Evolutionary conservation across 139 green algal genomes (phyloP), one percentile per base, ranked within the genome.

Genomic region (Zygnema circumcarinatum): DNA sequence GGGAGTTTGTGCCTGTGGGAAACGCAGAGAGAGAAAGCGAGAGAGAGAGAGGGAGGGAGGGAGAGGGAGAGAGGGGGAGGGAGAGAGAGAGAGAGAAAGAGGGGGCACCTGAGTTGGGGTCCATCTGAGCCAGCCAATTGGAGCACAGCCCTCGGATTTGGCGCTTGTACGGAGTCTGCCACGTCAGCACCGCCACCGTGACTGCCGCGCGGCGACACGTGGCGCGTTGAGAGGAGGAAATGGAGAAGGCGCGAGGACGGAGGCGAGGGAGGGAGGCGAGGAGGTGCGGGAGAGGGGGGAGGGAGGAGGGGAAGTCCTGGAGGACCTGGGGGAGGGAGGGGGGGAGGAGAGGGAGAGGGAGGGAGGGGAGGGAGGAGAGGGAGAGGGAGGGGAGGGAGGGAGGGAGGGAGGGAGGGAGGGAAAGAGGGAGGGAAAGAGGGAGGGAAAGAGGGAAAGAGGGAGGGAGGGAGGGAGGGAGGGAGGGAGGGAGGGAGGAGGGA

Each of bases 211-310:
- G 54, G 7, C 69, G 29, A 0, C 92, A 92, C 85, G 97, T 94
- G 21, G 92, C 86, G 0, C 3, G 3, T 38, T 79, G 92, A 16
- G 94, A 94, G 35, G 94, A 97, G 3, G 96, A 93, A 42, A 98
- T 94, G 36, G 94, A 98, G 89, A 98, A 99, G 54, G 92, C 91
- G n/a, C 97, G 93, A 0, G 97, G 95, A 47, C 91, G 85, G 33
- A 99, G 93, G 29, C 87, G 92, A 0, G 96, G 96, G 1, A 81
- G 88, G 0, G 90, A 76, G 84, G 96, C 92, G 68, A 98, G 92
- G 62, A 98, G 56, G 93, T 96, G 96, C 52, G 94, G 93, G 36
- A 99, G 90, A 7, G 95, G 92, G 1, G 93, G 91, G 3, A 52
- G 1, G 32, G 92, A 91, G 41, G 89, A 93, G 1, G 79, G 69